Base-by-base conservation (phyloP, 164 flowering plant genomes). In the Annona squamosa region DNA sequence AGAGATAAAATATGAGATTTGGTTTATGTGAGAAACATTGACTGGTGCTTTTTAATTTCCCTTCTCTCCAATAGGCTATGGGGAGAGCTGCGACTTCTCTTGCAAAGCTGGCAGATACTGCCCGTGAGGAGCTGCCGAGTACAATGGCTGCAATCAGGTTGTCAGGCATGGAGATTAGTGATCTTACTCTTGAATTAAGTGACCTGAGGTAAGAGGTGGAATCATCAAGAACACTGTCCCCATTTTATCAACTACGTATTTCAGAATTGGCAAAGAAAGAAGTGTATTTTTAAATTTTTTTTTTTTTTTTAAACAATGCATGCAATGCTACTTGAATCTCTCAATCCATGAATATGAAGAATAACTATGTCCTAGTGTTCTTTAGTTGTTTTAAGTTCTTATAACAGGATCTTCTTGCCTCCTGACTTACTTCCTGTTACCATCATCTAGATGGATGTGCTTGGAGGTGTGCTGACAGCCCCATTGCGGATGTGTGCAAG, bases 111-210 rank as follows among this genome's bases (percentile, higher is more conserved):
- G 93, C 97, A 70, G 98, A 94, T 82, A 86, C 92, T 75, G 93
- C 93, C 67, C 83, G 89, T 5, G 92, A 91, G 75, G 98, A 94
- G 82, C 91, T 94, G 42, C 97, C 98, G 4, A 85, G 93, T 73
- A 94, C 98, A 66, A 91, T 94, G 98, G 89, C 97, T 75, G 98
- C 98, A 18, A 80, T 91, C 73, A 87, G 97, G 86, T 88, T 91
- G 47, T 90, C 98, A 17, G 91, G 96, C 73, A 91, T 94, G 97
- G 98, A 94, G 77, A 88, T 91, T 71, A 90, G 98, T 78, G 98
- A 94, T 82, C 96, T 94, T 73, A 94, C 94, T 44, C 81, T 94
- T 26, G 98, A 91, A 80, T 74, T 94, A 62, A 94, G 90, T 82
- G 98, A 92, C 78, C 82, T 94, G 73, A 91, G 98, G 98, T 94